Conservation (phyloP, 371 early-diverging fungal species). For the Mortierella sp. region DNA sequence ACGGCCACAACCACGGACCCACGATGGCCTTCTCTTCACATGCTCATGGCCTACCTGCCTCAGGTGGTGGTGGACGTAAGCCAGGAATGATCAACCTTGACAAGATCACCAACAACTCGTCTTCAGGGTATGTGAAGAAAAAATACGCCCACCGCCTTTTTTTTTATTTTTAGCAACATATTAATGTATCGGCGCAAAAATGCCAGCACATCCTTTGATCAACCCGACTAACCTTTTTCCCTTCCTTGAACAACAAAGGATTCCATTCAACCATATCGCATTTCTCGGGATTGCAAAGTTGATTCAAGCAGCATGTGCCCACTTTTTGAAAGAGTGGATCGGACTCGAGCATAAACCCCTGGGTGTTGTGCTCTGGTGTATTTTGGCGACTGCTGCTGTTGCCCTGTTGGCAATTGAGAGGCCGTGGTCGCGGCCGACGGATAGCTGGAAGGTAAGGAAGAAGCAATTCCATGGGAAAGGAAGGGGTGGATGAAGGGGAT, state of each 20-base stretch:
- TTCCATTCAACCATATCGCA: conserved; percentile 57
- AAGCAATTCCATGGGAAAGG: background rate
- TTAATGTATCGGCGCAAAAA: background rate
- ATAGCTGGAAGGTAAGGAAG: conserved; percentile 44
- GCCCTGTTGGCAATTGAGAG: conserved; percentile 39
- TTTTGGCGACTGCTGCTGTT: conserved; percentile 26
- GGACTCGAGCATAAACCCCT: conserved; percentile 35
- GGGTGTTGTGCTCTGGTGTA: conserved; percentile 32
- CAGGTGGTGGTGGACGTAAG: conserved; percentile 35
- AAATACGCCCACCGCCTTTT: background rate
- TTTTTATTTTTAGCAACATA: background rate
- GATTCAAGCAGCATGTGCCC: conserved; percentile 48
- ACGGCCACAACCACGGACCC: conserved; percentile 23
- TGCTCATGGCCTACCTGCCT: conserved; percentile 20
- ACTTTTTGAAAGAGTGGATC: conserved; percentile 56
- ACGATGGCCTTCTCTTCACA: conserved; percentile 23
- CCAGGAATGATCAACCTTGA: conserved; percentile 58
- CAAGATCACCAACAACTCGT: conserved; percentile 48
- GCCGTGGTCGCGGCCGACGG: conserved; percentile 38
- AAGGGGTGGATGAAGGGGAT: background rate
- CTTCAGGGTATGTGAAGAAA: conserved; percentile 36
- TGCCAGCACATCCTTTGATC: background rate
- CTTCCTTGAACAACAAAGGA: conserved; percentile 15
- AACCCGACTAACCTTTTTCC: background rate
- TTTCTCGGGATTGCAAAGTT: conserved; percentile 55